Base-by-base conservation (phyloP, 2,329 filamentous ascomycete genomes). In the Tetracladium maxilliforme region DNA sequence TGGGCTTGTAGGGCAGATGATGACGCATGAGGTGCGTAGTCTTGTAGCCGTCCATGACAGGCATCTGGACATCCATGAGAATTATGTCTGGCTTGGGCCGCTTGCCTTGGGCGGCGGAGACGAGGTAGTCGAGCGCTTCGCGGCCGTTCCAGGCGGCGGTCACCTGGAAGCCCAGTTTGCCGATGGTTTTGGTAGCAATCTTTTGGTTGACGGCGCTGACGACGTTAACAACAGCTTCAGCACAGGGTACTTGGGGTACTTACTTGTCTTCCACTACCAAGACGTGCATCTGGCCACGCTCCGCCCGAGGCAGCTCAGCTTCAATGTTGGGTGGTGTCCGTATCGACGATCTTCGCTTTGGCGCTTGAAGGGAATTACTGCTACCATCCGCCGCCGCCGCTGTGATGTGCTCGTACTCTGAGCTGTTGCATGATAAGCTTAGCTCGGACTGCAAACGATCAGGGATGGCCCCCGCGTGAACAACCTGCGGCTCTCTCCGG, bases 241-340 rank as follows among this genome's bases (percentile, higher is more conserved):
- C n/a, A 20, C 14, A 6, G 11, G 11, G 10, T 8, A 1, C 19
- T 21, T 8, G 8, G 9, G 4, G 6, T 11, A 58, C 68, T 56
- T 54, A 71, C 68, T 86, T 84, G 43, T 87, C 81, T 48, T 87
- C 81, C 3, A 86, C 80, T 2, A 90, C 69, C 12, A 87, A 50
- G n/a, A 87, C 58, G 23, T 80, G 68, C 6, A 74, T 60, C 19
- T 68, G 64, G 27, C 64, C 56, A 27, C 80, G 61, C 27, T 80
- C 73, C 3, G 57, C 47, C 10, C 56, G 49, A 4, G 64, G 50
- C 3, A 80, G 41, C 11, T 63, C n/a, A n/a, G n/a, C n/a, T n/a
- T n/a, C 63, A 22, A 61, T 45, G 3, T 59, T 55, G 5, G 51
- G 33, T n/a, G 52, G 42, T 4, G 49, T 40, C 34, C n/a, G n/a